A percentile compares a stretch with the other conserved stretches of the same genome.
phyloP scores from a whole-genome alignment of 1,139 yeast species.

The Saccharomyces hybrid region DNA sequence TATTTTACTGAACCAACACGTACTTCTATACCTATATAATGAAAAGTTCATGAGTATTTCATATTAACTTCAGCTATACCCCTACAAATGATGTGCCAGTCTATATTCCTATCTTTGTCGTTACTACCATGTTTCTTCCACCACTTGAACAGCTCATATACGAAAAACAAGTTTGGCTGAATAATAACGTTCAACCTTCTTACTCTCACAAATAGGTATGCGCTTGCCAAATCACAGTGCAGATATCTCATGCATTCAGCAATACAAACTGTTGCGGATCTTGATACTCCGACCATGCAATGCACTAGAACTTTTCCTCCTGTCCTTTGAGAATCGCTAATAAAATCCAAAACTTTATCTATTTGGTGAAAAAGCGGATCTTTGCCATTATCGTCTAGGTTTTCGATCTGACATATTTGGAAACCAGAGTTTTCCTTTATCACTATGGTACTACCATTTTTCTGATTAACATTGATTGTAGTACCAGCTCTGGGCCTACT shows the following conservation, averaged over 20 bases:
- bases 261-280: slow-evolving; percentile 85
- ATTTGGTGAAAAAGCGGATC: slow-evolving; percentile 41
- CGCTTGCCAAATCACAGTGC: slow-evolving; percentile 59
- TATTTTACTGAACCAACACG: too few relatives aligned
- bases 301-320: slow-evolving; percentile 61
- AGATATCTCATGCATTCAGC: slow-evolving; percentile 81
- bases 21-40: neutral
- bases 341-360: slow-evolving; percentile 38
- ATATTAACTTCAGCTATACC: slow-evolving; percentile 71
- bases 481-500: slow-evolving; percentile 1
- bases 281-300: slow-evolving; percentile 86
- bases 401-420: slow-evolving; percentile 33
- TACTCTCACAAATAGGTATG: slow-evolving; percentile 75
- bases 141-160: slow-evolving; percentile 78
- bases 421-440: slow-evolving; percentile 31
- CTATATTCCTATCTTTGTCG: slow-evolving; percentile 36
- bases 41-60: slow-evolving; percentile 28
- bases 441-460: slow-evolving; percentile 8
- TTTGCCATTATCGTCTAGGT: slow-evolving; percentile 45
- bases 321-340: slow-evolving; percentile 35
- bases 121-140: slow-evolving; percentile 58
- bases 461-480: neutral
- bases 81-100: slow-evolving; percentile 86
- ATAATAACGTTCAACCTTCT: slow-evolving; percentile 80
- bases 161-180: slow-evolving; percentile 80